Conservation (phyloP, 306 rosid species). For the Nissolia schottii region DNA sequence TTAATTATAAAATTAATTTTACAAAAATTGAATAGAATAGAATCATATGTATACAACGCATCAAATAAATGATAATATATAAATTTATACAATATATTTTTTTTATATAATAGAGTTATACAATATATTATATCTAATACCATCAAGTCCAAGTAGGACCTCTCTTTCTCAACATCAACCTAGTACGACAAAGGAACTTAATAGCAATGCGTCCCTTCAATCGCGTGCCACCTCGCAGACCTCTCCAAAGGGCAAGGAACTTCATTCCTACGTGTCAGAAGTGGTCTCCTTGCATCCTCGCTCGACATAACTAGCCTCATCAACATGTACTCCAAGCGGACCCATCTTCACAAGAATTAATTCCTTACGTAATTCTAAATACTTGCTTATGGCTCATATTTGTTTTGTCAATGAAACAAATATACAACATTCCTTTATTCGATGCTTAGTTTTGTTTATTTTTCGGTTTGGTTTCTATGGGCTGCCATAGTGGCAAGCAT, state of each 20-base stretch:
- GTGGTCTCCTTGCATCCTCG: constrained; percentile 52
- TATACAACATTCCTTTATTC: not conserved
- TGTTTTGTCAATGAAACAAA: not conserved
- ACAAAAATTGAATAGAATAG: no score
- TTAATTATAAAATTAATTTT: no score
- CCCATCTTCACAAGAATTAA: constrained; percentile 43
- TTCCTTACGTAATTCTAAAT: no score
- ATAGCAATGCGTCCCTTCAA: constrained; percentile 58
- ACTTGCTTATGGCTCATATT: no score
- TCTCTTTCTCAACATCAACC: constrained; percentile 36
- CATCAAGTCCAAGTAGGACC: no score
- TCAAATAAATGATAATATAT: no score
- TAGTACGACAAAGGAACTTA: constrained; percentile 32
- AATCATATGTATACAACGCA: no score
- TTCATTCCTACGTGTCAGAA: constrained; percentile 51
- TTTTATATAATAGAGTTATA: no score
- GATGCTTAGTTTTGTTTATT: not conserved
- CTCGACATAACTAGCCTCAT: constrained; percentile 65
- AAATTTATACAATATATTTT: no score
- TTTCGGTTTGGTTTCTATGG: not conserved
- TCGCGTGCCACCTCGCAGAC: constrained; percentile 48
- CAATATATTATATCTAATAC: no score
- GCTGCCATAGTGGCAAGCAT: not conserved
- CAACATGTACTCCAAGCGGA: constrained; percentile 84
- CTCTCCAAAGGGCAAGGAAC: constrained; percentile 51